Evolutionary conservation across 2,329 filamentous ascomycete species (phyloP).

Genomic region (Nemania bipapillata): DNA sequence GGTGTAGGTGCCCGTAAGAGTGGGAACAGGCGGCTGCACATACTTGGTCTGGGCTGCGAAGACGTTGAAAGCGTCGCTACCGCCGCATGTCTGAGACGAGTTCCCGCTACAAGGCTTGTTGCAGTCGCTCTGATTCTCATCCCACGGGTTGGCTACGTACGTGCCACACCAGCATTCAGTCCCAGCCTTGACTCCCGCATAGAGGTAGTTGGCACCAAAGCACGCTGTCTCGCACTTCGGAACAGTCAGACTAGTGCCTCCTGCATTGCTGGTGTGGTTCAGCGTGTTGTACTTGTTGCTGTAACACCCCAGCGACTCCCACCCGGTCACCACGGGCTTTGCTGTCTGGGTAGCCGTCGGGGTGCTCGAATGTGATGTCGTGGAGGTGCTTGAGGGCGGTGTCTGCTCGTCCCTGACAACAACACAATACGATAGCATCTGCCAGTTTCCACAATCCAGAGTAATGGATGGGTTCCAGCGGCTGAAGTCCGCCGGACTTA

Average conservation of each 20-base stretch:
- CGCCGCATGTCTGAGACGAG: background rate
- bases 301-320: constrained; percentile 4
- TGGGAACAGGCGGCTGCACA: background rate
- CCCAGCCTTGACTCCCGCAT: constrained; percentile 3
- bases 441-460: constrained; percentile 7
- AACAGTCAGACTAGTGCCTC: constrained; percentile 1
- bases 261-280: too few species aligned
- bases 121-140: background rate
- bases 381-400: background rate
- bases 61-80: background rate
- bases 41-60: too few species aligned
- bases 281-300: background rate
- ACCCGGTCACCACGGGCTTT: background rate
- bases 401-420: constrained; percentile 4
- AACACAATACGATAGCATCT: constrained; percentile 14
- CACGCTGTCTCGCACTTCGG: background rate
- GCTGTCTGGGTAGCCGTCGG: background rate
- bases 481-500: background rate
- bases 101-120: constrained; percentile 6
- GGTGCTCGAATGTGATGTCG: background rate
- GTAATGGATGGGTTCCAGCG: constrained; percentile 24
- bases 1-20: background rate
- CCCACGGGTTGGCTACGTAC: background rate
- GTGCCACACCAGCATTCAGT: constrained; percentile 18
- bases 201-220: constrained; percentile 10